Percentiles rank a stretch among this genome's conserved stretches.
These are phyloP conservation scores for Acanthamoeba lenticulata DNA, from an alignment of 208 protist genomes.

Conservation along the genomic window DNA sequence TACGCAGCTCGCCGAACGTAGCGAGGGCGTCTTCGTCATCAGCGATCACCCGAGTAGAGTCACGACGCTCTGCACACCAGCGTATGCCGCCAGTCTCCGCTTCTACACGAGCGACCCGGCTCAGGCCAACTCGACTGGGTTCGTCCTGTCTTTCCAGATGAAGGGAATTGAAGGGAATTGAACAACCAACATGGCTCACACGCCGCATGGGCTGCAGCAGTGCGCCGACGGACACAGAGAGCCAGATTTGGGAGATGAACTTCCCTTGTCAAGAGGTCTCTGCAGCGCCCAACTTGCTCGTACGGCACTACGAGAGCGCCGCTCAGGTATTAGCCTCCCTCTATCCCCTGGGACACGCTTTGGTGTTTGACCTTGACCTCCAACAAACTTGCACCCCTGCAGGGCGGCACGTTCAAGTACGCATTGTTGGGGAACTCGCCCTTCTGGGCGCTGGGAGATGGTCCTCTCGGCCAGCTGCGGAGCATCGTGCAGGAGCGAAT, in stretches of 20 bases:
- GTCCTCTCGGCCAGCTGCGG: background rate
- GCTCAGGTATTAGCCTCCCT: background rate
- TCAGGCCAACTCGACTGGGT: background rate
- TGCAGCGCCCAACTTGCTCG: background rate
- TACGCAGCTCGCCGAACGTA: no score
- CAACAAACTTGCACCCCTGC: background rate
- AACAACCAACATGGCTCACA: no score
- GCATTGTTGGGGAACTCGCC: background rate
- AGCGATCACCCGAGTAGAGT: constrained; percentile 23
- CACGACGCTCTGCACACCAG: background rate
- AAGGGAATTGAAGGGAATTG: no score
- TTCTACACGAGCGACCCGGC: constrained; percentile 35
- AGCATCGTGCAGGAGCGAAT: background rate
- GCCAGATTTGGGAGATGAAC: background rate
- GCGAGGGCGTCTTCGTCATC: constrained; percentile 39
- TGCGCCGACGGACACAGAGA: background rate
- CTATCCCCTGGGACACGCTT: no score
- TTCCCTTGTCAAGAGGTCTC: background rate
- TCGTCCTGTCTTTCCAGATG: background rate
- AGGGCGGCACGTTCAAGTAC: constrained; percentile 48
- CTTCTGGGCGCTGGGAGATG: background rate
- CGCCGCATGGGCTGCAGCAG: no score
- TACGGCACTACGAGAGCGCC: background rate
- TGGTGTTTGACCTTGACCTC: no score
- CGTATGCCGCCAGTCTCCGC: background rate